Evolutionary conservation across 768 basidiomycete genomes (phyloP).

Genomic region (Tylopilus plumbeoviolaceoides): DNA sequence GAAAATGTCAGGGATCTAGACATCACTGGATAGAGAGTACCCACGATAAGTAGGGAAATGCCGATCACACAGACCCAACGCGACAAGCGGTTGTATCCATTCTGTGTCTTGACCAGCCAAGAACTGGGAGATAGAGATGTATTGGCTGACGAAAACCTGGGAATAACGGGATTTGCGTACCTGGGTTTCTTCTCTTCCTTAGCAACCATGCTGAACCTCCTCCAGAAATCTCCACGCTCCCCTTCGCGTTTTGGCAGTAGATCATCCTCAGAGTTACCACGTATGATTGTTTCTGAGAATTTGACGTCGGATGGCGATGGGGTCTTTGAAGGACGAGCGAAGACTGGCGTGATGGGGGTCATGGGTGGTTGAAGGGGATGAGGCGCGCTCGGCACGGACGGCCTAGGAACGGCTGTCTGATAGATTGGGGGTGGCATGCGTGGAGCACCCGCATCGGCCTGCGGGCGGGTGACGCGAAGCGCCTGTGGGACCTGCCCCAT

Average conservation of each 20-base stretch:
- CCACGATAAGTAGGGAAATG: constrained; percentile 51
- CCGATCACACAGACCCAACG: constrained; percentile 71
- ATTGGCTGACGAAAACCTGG: not conserved
- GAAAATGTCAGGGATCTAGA: not conserved
- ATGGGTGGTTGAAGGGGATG: constrained; percentile 75
- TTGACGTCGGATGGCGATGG: constrained; percentile 40
- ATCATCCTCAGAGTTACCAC: constrained; percentile 65
- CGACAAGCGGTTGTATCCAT: constrained; percentile 46
- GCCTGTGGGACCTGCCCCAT: constrained; percentile 30
- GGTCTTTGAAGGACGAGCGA: constrained; percentile 55
- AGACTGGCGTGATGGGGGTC: constrained; percentile 76
- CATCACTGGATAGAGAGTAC: constrained; percentile 15
- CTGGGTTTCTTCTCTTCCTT: constrained; percentile 60
- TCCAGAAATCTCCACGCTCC: constrained; percentile 80
- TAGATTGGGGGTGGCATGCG: constrained; percentile 32
- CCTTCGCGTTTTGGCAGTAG: constrained; percentile 58
- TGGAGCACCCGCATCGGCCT: constrained; percentile 14
- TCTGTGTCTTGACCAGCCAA: constrained; percentile 67
- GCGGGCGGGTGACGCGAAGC: constrained; percentile 19
- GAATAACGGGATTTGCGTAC: constrained; percentile 20
- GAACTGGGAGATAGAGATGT: constrained; percentile 33
- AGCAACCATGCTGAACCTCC: constrained; percentile 79
- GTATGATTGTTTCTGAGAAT: constrained; percentile 56
- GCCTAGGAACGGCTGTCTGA: constrained; percentile 27
- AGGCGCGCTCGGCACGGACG: constrained; percentile 48